phyloP scores from a whole-genome alignment of 2,329 filamentous ascomycete genomes.

The Colletotrichum scovillei region DNA sequence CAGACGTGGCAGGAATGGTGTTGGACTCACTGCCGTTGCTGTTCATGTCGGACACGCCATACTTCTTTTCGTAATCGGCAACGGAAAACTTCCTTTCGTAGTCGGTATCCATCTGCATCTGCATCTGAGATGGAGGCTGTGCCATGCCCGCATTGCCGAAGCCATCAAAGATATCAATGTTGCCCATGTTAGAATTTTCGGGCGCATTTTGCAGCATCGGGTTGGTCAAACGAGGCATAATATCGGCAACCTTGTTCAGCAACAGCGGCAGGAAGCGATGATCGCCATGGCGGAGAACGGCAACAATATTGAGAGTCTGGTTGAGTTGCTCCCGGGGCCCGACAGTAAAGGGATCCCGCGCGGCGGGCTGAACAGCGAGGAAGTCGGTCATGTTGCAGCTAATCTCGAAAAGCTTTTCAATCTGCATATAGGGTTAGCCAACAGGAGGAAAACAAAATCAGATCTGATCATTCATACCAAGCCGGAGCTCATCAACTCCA shows the following conservation, averaged over 20 bases:
- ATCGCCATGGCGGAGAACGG: constrained; percentile 78
- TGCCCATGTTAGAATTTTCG: constrained; percentile 63
- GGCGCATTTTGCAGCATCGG: constrained; percentile 70
- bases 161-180: constrained; percentile 74
- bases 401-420: constrained; percentile 85
- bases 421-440: constrained; percentile 51
- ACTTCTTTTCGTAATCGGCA: constrained; percentile 56
- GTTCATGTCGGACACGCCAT: constrained; percentile 49
- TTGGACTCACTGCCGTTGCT: constrained; percentile 48
- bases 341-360: constrained; percentile 70
- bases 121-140: constrained; percentile 56
- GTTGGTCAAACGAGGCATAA: constrained; percentile 71
- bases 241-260: constrained; percentile 79
- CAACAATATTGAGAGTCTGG: constrained; percentile 74
- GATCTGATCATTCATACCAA: constrained; percentile 63
- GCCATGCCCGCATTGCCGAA: constrained; percentile 73
- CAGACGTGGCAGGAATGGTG: constrained; percentile 44
- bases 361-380: constrained; percentile 72
- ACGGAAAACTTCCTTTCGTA: constrained; percentile 59
- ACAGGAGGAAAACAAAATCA: neutral
- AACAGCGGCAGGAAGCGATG: constrained; percentile 82
- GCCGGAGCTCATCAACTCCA: constrained; percentile 80
- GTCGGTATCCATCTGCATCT: constrained; percentile 59
- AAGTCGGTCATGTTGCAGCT: constrained; percentile 80
- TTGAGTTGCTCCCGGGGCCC: constrained; percentile 81